These are phyloP conservation scores for Penicillium coprophilum DNA, from an alignment of 495 filamentous ascomycete species.

Conservation along the genomic window DNA sequence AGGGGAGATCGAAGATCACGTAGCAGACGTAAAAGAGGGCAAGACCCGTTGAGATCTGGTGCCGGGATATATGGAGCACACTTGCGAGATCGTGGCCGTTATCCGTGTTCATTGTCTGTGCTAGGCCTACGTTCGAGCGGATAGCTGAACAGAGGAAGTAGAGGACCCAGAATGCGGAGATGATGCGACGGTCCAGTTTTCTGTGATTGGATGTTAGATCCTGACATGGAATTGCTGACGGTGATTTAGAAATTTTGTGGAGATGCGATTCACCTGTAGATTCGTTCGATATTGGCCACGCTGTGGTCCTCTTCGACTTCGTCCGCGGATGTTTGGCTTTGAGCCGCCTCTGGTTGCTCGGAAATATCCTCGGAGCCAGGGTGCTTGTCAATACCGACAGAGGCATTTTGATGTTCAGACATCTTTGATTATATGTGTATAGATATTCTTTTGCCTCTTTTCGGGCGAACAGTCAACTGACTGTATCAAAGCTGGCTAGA, in stretches of 20 bases:
- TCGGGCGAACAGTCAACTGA: neutral
- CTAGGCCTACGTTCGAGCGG: conserved; percentile 84
- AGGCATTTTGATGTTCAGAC: conserved; percentile 16
- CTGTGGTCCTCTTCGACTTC: conserved; percentile 32
- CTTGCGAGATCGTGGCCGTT: conserved; percentile 66
- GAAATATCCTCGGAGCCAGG: conserved; percentile 22
- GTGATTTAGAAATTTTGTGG: neutral
- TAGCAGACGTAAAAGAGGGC: conserved; percentile 91
- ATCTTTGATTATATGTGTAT: conserved; percentile 14
- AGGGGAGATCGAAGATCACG: conserved; percentile 84
- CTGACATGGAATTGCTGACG: neutral
- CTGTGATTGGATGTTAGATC: conserved; percentile 21
- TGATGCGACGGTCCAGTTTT: conserved; percentile 81
- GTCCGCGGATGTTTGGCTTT: conserved; percentile 11
- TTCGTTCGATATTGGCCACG: conserved; percentile 41
- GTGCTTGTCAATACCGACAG: conserved; percentile 21
- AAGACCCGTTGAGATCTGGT: conserved; percentile 77
- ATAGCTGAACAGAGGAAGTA: conserved; percentile 93
- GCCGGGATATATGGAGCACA: conserved; percentile 63
- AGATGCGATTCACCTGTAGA: conserved; percentile 35
- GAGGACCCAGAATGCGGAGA: conserved; percentile 89
- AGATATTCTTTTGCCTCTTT: conserved; percentile 4
- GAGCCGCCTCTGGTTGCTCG: conserved; percentile 24
- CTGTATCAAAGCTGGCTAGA: neutral
- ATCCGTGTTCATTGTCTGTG: conserved; percentile 82